Base-by-base conservation (phyloP, 2,329 filamentous ascomycete genomes). In the Colletotrichum sp. region DNA sequence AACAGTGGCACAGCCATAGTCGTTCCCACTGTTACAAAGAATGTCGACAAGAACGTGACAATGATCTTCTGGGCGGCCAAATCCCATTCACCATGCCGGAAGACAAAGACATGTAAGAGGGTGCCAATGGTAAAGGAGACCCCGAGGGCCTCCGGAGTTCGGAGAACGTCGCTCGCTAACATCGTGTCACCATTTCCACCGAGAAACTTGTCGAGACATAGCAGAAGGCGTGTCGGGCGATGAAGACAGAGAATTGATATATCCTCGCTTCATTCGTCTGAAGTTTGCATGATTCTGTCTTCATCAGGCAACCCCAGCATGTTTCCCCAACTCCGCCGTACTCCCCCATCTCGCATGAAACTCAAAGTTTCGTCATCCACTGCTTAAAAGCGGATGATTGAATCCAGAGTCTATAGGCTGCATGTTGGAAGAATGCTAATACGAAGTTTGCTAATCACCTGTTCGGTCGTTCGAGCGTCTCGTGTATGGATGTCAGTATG, bases 11-110 rank as follows among this genome's bases (percentile, higher is more conserved):
- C 21, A 6, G 49, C 26, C 59, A 65, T 16, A 16, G 26, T 36
- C 7, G 28, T 21, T 16, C 44, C 52, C 13, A 71, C 34, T 1
- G 32, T 24, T 12, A 36, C 62, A 1, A 64, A 8, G 1, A 72
- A 68, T 2, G 60, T 6, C 10, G 66, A 21, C 9, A 36, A 13
- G 9, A 71, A 66, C 4, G 24, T 4, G 2, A 28, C 8, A 8
- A 79, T 15, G 2, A 82, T 60, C 5, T 69, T 64, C 8, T 77
- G 36, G 1, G 72, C 77, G 6, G 76, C 32, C 15, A 78, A 16
- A 34, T 82, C 81, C 80, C 81, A 81, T 49, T 83, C 81, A 10
- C 81, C 80, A 4, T 71, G 57, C 3, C 77, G 77, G 49, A 80
- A 81, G 9, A 79, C 24, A 28, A 77, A 70, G 10, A 78, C 12